phyloP scores from a whole-genome alignment of 1,139 yeast genomes.

The Kurtzmaniella natalensis region DNA sequence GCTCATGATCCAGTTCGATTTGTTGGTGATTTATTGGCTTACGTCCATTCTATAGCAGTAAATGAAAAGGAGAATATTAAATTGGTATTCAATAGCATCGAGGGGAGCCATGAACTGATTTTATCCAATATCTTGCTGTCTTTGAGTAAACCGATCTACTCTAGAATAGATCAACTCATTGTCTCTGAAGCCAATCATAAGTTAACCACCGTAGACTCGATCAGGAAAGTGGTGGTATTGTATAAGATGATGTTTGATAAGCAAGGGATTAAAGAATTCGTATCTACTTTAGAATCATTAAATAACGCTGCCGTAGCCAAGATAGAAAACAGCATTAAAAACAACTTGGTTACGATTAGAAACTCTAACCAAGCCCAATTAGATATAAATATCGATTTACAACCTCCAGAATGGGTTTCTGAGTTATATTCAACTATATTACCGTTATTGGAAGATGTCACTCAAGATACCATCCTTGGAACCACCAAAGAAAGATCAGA shows the following conservation, averaged over 20 bases:
- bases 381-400: constrained; percentile 44
- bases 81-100: constrained; percentile 26
- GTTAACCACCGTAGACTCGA: constrained; percentile 50
- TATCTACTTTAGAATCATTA: constrained; percentile 2
- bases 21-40: constrained; percentile 85
- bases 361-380: constrained; percentile 38
- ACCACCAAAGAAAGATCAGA: constrained; percentile 29
- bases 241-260: constrained; percentile 69
- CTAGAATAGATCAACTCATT: constrained; percentile 63
- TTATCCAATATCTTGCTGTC: constrained; percentile 24
- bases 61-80: constrained; percentile 79
- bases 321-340: constrained; percentile 34
- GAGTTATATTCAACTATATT: constrained; percentile 51
- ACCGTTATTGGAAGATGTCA: constrained; percentile 44
- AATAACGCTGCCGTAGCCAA: constrained; percentile 13
- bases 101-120: constrained; percentile 10
- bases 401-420: constrained; percentile 73
- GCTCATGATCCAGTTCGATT: constrained; percentile 81
- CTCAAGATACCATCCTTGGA: constrained; percentile 35
- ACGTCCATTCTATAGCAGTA: constrained; percentile 83
- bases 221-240: constrained; percentile 60
- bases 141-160: constrained; percentile 37
- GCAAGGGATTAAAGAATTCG: constrained; percentile 18
- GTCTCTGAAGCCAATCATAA: constrained; percentile 53
- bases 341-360: constrained; percentile 38